Base-by-base conservation (phyloP, 495 filamentous ascomycete species). In the Friedmanniomyces simplex region DNA sequence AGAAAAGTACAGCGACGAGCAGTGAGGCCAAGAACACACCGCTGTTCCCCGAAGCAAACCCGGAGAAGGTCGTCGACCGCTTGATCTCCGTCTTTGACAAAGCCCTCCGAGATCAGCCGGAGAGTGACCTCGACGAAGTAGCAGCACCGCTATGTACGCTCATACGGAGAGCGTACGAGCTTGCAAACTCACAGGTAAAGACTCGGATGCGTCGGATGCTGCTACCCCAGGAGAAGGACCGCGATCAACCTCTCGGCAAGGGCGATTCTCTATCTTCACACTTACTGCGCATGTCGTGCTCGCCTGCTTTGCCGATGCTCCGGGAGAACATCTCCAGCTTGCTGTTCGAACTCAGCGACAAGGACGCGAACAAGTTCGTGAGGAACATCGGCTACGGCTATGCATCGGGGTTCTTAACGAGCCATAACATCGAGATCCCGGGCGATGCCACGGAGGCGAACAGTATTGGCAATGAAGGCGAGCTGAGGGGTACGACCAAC, bases 331-430 rank as follows among this genome's bases (percentile, higher is more conserved):
- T 95, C 36, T 87, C 85, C 0, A 77, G 82, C 43, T 75, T 97
- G 13, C 80, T 95, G 57, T 97, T 96, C 66, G 87, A 93, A 45
- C 75, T 96, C 24, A 94, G 88, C 1, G 84, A 82, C 50, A 86
- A 70, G 37, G 66, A 70, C 43, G 64, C 70, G 1, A 60, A 58
- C 28, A 69, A 66, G 57, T 71, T 71, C 51, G 70, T 73, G 14
- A 57, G 66, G 11, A 73, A 73, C 58, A 65, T 73, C 21, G 70
- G 93, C 1, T 96, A 95, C 63, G 93, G 93, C 0, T 96, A 86
- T 65, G 93, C 93, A 1, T 86, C 90, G 0, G 93, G 93, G 1
- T 91, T 91, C 65, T 72, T 98, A 30, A 83, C 89, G 69, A 84
- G 85, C 42, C 86, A 88, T 48, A 84, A 89, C 21, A 79, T 96